These are phyloP conservation scores for Neurospora sublineolata DNA, from an alignment of 495 filamentous ascomycete genomes.

Conservation along the genomic window DNA sequence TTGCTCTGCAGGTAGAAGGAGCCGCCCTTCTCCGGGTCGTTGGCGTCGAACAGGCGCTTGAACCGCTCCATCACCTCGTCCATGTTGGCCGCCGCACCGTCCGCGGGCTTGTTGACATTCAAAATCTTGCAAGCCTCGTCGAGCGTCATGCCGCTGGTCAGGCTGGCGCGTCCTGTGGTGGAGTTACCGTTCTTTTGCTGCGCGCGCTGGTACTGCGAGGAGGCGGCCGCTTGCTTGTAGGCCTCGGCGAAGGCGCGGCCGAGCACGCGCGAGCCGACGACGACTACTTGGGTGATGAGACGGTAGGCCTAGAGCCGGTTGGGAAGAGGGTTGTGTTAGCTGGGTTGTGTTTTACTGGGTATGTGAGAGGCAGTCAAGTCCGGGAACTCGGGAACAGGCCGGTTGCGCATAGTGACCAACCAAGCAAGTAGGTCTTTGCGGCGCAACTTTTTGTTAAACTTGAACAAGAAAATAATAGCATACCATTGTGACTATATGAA, in stretches of 20 bases:
- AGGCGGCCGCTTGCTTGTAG: conserved; percentile 81
- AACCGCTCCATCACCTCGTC: conserved; percentile 74
- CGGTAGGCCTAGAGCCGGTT: conserved; percentile 64
- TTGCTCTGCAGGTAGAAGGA: conserved; percentile 99
- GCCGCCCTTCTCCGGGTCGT: conserved; percentile 88
- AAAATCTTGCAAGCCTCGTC: conserved; percentile 97
- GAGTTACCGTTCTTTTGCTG: conserved; percentile 38
- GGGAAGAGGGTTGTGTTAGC: background rate
- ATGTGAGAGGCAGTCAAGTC: background rate
- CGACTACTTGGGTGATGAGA: conserved; percentile 82
- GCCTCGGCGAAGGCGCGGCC: conserved; percentile 86
- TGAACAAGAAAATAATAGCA: background rate
- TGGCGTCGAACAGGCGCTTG: conserved; percentile 87
- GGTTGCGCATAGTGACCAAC: background rate
- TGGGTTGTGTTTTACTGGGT: background rate
- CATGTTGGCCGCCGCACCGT: conserved; percentile 61
- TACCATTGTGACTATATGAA: background rate
- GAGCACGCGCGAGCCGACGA: conserved; percentile 81
- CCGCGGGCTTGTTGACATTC: conserved; percentile 77
- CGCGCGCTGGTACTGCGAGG: conserved; percentile 66
- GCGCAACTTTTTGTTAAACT: conserved; percentile 1
- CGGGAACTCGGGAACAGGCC: background rate
- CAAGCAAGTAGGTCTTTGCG: background rate
- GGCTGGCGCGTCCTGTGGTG: conserved; percentile 28
- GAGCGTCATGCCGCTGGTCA: conserved; percentile 66